Evolutionary conservation across 2,329 filamentous ascomycete genomes (phyloP).

Genomic region (Epicoccum sorghinum): DNA sequence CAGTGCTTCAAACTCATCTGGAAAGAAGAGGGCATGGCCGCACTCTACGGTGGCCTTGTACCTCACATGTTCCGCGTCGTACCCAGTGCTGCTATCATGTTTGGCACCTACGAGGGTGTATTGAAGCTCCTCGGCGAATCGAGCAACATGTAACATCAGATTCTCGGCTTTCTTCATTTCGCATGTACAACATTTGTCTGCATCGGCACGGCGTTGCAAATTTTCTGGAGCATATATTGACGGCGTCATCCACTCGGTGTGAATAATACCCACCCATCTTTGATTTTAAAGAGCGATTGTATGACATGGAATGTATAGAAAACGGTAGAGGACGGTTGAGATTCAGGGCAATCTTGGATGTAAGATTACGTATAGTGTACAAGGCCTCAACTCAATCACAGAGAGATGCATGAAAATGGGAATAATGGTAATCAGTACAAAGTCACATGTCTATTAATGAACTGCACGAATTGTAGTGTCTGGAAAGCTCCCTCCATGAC

Average conservation of each 20-base stretch:
- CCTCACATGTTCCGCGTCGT: constrained; percentile 91
- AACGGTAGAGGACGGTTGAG: neutral
- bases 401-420: constrained; percentile 1
- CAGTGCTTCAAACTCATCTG: constrained; percentile 89
- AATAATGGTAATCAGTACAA: constrained; percentile 3
- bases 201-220: constrained; percentile 17
- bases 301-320: constrained; percentile 11
- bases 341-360: neutral
- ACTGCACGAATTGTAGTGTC: neutral
- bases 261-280: constrained; percentile 12
- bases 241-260: constrained; percentile 15
- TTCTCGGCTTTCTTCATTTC: neutral
- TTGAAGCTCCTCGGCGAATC: constrained; percentile 55
- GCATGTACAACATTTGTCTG: constrained; percentile 18
- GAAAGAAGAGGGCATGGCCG: constrained; percentile 85
- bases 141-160: constrained; percentile 40
- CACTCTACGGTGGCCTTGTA: constrained; percentile 87
- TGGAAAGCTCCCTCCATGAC: no score
- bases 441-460: neutral
- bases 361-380: constrained; percentile 10
- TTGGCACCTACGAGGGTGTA: constrained; percentile 77
- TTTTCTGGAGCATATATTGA: constrained; percentile 10
- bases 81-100: constrained; percentile 94
- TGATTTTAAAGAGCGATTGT: constrained; percentile 7
- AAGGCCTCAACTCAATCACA: constrained; percentile 6